Evolutionary conservation across 371 early-diverging fungal species (phyloP).

Genomic region (Choanephora cucurbitarum): DNA sequence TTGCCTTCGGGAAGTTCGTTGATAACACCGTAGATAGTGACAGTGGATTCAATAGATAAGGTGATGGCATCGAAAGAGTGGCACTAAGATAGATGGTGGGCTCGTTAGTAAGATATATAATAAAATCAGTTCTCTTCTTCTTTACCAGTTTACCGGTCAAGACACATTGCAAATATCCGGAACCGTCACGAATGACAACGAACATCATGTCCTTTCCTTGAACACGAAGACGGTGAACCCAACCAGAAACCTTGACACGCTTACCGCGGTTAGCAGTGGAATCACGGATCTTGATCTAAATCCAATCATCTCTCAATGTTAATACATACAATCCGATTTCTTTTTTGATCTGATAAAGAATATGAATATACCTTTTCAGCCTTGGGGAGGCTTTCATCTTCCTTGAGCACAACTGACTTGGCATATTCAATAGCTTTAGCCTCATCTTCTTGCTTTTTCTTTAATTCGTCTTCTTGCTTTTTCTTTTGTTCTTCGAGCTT

Average conservation of each 20-base stretch:
- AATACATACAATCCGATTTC: neutral
- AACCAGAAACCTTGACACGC: slow-evolving; percentile 91
- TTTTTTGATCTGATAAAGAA: slow-evolving; percentile 1
- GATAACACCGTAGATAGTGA: slow-evolving; percentile 86
- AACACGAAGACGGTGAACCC: slow-evolving; percentile 95
- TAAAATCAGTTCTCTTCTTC: slow-evolving; percentile 1
- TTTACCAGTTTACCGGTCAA: slow-evolving; percentile 84
- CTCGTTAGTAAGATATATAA: neutral
- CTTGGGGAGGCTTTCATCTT: slow-evolving; percentile 78
- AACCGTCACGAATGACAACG: slow-evolving; percentile 92
- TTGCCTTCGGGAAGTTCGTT: slow-evolving; percentile 93
- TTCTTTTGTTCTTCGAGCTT: slow-evolving; percentile 70
- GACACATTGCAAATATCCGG: slow-evolving; percentile 93
- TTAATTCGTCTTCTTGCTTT: slow-evolving; percentile 70
- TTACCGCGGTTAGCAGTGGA: slow-evolving; percentile 66
- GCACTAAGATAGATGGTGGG: slow-evolving; percentile 73
- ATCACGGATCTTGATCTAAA: slow-evolving; percentile 82
- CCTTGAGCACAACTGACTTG: slow-evolving; percentile 72
- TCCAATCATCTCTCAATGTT: neutral
- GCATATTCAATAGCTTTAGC: slow-evolving; percentile 84
- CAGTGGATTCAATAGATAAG: slow-evolving; percentile 90
- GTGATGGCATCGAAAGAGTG: slow-evolving; percentile 94
- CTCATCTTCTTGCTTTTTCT: slow-evolving; percentile 72
- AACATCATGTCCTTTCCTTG: slow-evolving; percentile 98
- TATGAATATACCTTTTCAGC: slow-evolving; percentile 62